phyloP scores from a whole-genome alignment of 495 filamentous ascomycete species.

The Trichoderma parareesei region DNA sequence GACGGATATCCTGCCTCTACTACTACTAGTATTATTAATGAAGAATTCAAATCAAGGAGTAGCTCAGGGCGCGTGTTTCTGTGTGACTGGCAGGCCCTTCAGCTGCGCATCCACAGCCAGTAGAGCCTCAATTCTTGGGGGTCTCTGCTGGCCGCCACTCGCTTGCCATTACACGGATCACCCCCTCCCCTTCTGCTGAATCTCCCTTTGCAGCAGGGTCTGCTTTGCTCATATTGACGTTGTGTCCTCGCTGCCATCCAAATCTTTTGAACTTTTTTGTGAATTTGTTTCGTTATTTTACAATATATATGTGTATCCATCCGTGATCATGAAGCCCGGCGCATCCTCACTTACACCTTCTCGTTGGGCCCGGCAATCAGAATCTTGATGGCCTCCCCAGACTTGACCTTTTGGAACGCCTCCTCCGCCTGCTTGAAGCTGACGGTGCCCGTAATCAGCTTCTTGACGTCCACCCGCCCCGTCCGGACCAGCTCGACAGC shows the following conservation, averaged over 20 bases:
- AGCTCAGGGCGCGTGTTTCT: not conserved
- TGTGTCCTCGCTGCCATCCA: not conserved
- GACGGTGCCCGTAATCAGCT: constrained; percentile 61
- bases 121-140: constrained; percentile 8
- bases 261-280: not conserved
- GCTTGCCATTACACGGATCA: not conserved
- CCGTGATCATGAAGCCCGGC: not conserved
- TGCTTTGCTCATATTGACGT: not conserved
- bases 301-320: not conserved
- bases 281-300: constrained; percentile 13
- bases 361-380: constrained; percentile 65
- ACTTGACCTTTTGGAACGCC: constrained; percentile 71
- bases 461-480: constrained; percentile 60
- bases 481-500: constrained; percentile 61
- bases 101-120: not conserved
- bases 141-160: not conserved
- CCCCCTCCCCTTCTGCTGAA: not conserved
- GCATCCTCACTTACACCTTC: constrained; percentile 23
- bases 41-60: too few species aligned
- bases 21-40: too few species aligned
- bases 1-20: too few species aligned
- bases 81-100: not conserved
- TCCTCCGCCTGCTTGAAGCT: constrained; percentile 64
- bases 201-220: not conserved
- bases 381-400: constrained; percentile 76